These are phyloP conservation scores for Ophiosphaerella narmari DNA, from an alignment of 2,329 filamentous ascomycete genomes.

Conservation along the genomic window DNA sequence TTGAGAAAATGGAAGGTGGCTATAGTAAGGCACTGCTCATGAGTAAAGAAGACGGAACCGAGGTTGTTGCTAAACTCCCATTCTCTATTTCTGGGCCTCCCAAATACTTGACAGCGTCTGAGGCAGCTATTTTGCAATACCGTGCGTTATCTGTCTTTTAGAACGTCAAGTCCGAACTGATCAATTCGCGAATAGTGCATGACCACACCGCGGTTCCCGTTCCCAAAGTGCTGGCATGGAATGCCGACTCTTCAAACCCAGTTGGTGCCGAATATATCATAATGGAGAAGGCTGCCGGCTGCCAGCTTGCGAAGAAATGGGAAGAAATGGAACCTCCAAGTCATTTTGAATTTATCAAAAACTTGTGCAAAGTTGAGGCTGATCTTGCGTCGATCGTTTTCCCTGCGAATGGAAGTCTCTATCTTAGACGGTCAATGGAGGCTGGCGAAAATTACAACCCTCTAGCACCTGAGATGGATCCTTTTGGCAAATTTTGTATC, in stretches of 20 bases:
- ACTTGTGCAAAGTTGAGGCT: conserved; percentile 29
- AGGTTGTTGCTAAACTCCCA: conserved; percentile 25
- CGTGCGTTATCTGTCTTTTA: conserved; percentile 13
- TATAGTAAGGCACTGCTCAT: conserved; percentile 41
- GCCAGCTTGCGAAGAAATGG: conserved; percentile 36
- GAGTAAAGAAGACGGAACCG: conserved; percentile 18
- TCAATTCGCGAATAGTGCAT: conserved; percentile 10
- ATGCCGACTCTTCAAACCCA: conserved; percentile 28
- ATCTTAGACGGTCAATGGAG: conserved; percentile 25
- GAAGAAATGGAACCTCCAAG: conserved; percentile 25
- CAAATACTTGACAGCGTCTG: conserved; percentile 41
- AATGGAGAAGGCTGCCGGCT: conserved; percentile 38
- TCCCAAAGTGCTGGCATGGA: conserved; percentile 34
- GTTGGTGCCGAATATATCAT: conserved; percentile 44
- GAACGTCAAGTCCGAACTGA: neutral
- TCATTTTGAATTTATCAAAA: conserved; percentile 29
- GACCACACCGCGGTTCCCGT: conserved; percentile 28
- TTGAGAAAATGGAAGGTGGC: conserved; percentile 43
- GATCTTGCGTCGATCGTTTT: conserved; percentile 30
- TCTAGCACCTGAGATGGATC: conserved; percentile 9
- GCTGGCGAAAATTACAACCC: conserved; percentile 4
- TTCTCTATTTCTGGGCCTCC: conserved; percentile 37
- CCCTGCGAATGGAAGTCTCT: conserved; percentile 39
- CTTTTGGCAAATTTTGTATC: conserved; percentile 18
- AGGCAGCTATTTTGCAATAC: conserved; percentile 43